These are phyloP conservation scores for Ophiostoma sp. DNA, from an alignment of 2,329 filamentous ascomycete genomes.

Conservation along the genomic window DNA sequence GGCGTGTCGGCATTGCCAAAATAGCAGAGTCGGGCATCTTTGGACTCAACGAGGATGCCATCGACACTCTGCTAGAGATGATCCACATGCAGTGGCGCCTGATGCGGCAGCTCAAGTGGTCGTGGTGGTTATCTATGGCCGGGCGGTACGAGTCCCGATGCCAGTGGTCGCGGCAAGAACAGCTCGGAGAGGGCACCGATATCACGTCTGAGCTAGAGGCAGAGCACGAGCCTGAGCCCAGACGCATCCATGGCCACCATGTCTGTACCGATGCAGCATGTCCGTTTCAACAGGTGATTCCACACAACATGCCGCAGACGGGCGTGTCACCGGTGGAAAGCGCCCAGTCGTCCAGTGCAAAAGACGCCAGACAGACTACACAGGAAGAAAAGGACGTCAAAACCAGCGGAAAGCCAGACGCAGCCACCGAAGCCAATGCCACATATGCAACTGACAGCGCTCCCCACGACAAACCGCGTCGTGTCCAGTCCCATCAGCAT, in stretches of 20 bases:
- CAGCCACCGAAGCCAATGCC: background rate
- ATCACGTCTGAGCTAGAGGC: background rate
- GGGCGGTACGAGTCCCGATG: conserved; percentile 18
- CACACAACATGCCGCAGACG: background rate
- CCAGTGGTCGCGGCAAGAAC: background rate
- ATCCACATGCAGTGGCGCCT: conserved; percentile 20
- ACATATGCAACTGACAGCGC: background rate
- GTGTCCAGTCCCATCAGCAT: conserved; percentile 11
- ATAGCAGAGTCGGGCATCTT: conserved; percentile 22
- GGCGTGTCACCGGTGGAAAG: background rate
- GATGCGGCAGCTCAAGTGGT: conserved; percentile 23
- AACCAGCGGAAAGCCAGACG: too few species aligned
- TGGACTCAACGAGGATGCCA: conserved; percentile 23
- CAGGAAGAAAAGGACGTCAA: background rate
- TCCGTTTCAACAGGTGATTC: background rate
- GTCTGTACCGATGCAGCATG: conserved; percentile 6
- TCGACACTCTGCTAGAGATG: conserved; percentile 18
- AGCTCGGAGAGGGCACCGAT: background rate
- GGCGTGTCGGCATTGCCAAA: conserved; percentile 19
- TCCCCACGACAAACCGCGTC: background rate
- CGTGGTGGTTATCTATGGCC: conserved; percentile 22
- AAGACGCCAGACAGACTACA: background rate
- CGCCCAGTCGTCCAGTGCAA: background rate
- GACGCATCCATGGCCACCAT: background rate
- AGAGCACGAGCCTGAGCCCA: background rate